Evolutionary conservation across 768 basidiomycete genomes (phyloP).

Genomic region (Collybia mongolica): DNA sequence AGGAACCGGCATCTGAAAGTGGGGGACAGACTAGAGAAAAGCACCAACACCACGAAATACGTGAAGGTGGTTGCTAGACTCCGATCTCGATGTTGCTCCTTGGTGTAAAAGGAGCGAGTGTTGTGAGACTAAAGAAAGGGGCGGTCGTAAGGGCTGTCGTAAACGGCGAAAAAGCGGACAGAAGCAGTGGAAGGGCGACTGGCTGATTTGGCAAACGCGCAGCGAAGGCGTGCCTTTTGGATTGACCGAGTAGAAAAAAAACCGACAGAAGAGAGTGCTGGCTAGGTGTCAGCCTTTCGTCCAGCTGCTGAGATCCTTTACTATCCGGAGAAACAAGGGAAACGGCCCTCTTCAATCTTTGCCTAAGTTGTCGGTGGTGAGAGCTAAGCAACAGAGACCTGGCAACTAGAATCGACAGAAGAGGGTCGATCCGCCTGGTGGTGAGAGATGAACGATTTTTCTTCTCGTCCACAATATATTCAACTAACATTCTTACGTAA

Average conservation of each 20-base stretch:
- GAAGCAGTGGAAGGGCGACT: slow-evolving; percentile 22
- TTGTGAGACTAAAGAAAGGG: slow-evolving; percentile 31
- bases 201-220: slow-evolving; percentile 71
- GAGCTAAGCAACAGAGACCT: slow-evolving; percentile 34
- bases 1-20: slow-evolving; percentile 84
- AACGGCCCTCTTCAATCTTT: slow-evolving; percentile 44
- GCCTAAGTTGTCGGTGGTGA: slow-evolving; percentile 34
- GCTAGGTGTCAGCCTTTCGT: slow-evolving; percentile 26
- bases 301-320: slow-evolving; percentile 26
- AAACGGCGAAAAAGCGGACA: slow-evolving; percentile 35
- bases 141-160: slow-evolving; percentile 75
- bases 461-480: slow-evolving; percentile 15
- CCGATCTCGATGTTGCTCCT: slow-evolving; percentile 44
- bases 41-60: slow-evolving; percentile 42
- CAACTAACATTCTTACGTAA: slow-evolving; percentile 14
- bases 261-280: slow-evolving; percentile 28
- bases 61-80: slow-evolving; percentile 40
- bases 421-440: slow-evolving; percentile 51
- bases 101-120: slow-evolving; percentile 33
- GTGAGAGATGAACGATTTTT: slow-evolving; percentile 22
- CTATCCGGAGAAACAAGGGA: slow-evolving; percentile 20
- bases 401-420: slow-evolving; percentile 48
- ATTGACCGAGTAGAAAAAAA: slow-evolving; percentile 28
- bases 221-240: slow-evolving; percentile 93
- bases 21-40: slow-evolving; percentile 36